Percentiles rank a stretch among this genome's conserved stretches.
Conservation (phyloP, 2,329 filamentous ascomycete species). For the Calonectria pseudoturangicola region DNA sequence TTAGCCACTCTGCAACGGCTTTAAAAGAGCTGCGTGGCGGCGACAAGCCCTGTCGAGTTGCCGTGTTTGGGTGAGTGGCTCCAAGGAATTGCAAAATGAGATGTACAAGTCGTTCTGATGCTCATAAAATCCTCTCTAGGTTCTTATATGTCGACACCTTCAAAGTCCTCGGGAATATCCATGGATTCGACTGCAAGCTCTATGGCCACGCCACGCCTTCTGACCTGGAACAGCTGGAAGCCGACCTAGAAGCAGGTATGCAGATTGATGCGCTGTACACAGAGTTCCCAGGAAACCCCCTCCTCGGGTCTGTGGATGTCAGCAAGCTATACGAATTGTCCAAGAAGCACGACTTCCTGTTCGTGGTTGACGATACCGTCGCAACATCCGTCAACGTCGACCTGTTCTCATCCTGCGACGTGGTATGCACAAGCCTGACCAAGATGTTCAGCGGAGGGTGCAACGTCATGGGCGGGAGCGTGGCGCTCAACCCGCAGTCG, state of each 20-base stretch:
- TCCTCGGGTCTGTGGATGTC: slow-evolving; percentile 57
- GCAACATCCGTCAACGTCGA: slow-evolving; percentile 67
- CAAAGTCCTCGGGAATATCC: slow-evolving; percentile 55
- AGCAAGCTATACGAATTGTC: slow-evolving; percentile 53
- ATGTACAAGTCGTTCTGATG: background rate
- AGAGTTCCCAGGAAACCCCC: slow-evolving; percentile 64
- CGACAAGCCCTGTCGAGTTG: slow-evolving; percentile 43
- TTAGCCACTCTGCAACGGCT: slow-evolving; percentile 55
- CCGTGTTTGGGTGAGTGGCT: slow-evolving; percentile 53
- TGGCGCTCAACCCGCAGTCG: slow-evolving; percentile 66
- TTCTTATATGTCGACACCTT: slow-evolving; percentile 58
- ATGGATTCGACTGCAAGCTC: slow-evolving; percentile 61
- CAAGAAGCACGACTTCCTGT: slow-evolving; percentile 61
- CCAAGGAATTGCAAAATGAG: background rate
- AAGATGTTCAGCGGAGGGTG: slow-evolving; percentile 74
- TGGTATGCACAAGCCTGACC: slow-evolving; percentile 70
- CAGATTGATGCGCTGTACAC: slow-evolving; percentile 66
- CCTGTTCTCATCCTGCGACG: slow-evolving; percentile 67
- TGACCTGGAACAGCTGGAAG: slow-evolving; percentile 64
- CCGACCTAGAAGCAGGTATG: slow-evolving; percentile 60
- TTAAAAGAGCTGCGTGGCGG: slow-evolving; percentile 27
- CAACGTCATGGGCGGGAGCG: slow-evolving; percentile 71
- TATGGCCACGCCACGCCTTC: slow-evolving; percentile 63
- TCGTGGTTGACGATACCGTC: slow-evolving; percentile 68
- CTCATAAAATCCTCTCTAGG: slow-evolving; percentile 34